Base-by-base conservation (phyloP, 208 protist genomes). In the Tritrichomonas musculus region DNA sequence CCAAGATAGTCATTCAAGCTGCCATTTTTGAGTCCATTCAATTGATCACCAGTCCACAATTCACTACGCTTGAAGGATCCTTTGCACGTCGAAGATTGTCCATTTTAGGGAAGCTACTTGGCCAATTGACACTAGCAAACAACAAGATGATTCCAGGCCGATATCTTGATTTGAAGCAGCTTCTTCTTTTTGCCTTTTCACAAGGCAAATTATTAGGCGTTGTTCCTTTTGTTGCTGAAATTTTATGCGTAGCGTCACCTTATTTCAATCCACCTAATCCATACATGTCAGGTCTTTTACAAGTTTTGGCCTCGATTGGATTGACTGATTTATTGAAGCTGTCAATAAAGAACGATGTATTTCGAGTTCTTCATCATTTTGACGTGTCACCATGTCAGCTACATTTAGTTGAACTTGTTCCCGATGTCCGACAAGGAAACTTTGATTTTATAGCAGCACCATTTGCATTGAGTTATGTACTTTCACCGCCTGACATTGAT, bases 231-330 rank as follows among this genome's bases (percentile, higher is more conserved):
- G 77, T 88, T 39, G 4, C 8, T 57, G 41, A 25, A 60, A 50
- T 88, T 39, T 57, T 88, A 39, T 20, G 47, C 22, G 33, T 25
- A n/a, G 47, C 77, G 0, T 44, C 39, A 2, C 27, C 47, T 30
- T 88, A 53, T n/a, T 88, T 88, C 9, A 33, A 60, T 36, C 77
- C 77, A 50, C 77, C 77, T 53, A 88, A 88, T 50, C 77, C 77
- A 57, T 88, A 88, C 17, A 88, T 57, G 20, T 39, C 25, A 22
- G 27, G 47, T 39, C 53, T 88, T 14, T 50, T 88, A 55, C 77
- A 88, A 88, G 47, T 88, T 39, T 39, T 88, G 20, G 41, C 77
- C 1, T 39, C 25, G 4, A 88, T 88, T n/a, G 5, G 11, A 27
- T 33, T 2, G 4, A 57, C 44, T 39, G 41, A 53, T 20, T 39